Evolutionary conservation across 768 basidiomycete genomes (phyloP).

Genomic region (Suillus americanus): DNA sequence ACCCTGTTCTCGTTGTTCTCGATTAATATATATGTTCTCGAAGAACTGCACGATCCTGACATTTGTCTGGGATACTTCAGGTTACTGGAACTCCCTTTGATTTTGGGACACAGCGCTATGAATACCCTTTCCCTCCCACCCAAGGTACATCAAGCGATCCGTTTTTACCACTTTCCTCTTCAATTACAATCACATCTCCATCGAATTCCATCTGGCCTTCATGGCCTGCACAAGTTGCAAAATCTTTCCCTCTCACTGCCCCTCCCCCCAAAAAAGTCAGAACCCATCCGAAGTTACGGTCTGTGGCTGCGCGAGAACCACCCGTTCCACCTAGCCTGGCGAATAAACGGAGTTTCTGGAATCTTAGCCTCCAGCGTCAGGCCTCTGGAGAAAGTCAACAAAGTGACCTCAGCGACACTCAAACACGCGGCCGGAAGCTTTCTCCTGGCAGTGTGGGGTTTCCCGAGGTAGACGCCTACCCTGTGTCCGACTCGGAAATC

Average conservation of each 20-base stretch:
- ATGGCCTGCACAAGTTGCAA: constrained; percentile 29
- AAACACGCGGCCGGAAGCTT: constrained; percentile 11
- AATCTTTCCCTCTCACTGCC: constrained; percentile 29
- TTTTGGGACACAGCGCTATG: constrained; percentile 32
- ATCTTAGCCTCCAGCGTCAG: constrained; percentile 20
- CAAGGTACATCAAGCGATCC: constrained; percentile 30
- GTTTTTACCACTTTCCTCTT: constrained; percentile 23
- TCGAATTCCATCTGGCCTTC: constrained; percentile 24
- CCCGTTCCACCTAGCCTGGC: constrained; percentile 32
- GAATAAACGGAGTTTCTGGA: constrained; percentile 27
- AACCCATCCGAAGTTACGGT: constrained; percentile 31
- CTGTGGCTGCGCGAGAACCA: constrained; percentile 27
- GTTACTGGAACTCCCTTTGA: constrained; percentile 35
- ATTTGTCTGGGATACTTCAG: constrained; percentile 13
- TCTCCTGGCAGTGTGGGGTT: constrained; percentile 10
- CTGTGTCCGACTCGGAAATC: not conserved
- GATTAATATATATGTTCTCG: constrained; percentile 4
- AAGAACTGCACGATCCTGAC: constrained; percentile 7
- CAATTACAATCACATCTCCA: constrained; percentile 17
- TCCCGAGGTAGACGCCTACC: not conserved
- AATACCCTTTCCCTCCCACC: constrained; percentile 31
- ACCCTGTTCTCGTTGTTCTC: constrained; percentile 6
- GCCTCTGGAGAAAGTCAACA: constrained; percentile 30
- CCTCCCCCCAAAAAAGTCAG: constrained; percentile 29
- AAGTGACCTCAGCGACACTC: constrained; percentile 24